Base-by-base conservation (phyloP, 2,329 filamentous ascomycete genomes). In the Macroventuria anomochaeta region DNA sequence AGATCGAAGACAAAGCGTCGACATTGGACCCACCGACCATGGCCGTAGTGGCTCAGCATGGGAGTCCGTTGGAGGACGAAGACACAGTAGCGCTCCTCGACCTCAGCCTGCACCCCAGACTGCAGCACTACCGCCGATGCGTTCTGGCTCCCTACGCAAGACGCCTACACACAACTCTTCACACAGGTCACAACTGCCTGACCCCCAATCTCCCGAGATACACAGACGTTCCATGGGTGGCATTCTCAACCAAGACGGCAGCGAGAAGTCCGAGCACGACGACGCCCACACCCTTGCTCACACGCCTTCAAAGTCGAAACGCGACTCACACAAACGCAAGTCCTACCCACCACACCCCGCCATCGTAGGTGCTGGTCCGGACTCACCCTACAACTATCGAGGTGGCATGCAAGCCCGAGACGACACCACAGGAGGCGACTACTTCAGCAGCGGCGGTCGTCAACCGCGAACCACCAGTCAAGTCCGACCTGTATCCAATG, bases 301-400 rank as follows among this genome's bases (percentile, higher is more conserved):
- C 38, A 65, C 64, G 5, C 55, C 59, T 7, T 58, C 59, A 31
- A 52, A 58, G 11, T 53, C 58, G 11, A 53, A 53, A 10, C 46
- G 44, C 1, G 44, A 48, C 18, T 38, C 38, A 12, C 23, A 48
- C 12, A 74, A 72, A 49, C 62, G 71, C 11, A 65, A 71, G 25
- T 65, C 61, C 10, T 73, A 72, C 39, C 71, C 70, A 11, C 70
- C 71, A 10, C 71, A 74, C 41, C 71, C 71, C 4, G 71, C 71
- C 8, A 72, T 74, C 31, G 71, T 74, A 25, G 71, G 71, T 5
- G 68, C 64, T 4, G 71, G 70, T 2, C 71, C 70, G 2, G 68
- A 67, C 15, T 66, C 62, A 5, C 71, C 71, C 2, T 74, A 74
- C 55, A 57, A 63, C 7, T 44, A 51, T 18, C 62, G 68, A 8